These are phyloP conservation scores for Penicillium sp. DNA, from an alignment of 2,329 filamentous ascomycete genomes.

Conservation along the genomic window DNA sequence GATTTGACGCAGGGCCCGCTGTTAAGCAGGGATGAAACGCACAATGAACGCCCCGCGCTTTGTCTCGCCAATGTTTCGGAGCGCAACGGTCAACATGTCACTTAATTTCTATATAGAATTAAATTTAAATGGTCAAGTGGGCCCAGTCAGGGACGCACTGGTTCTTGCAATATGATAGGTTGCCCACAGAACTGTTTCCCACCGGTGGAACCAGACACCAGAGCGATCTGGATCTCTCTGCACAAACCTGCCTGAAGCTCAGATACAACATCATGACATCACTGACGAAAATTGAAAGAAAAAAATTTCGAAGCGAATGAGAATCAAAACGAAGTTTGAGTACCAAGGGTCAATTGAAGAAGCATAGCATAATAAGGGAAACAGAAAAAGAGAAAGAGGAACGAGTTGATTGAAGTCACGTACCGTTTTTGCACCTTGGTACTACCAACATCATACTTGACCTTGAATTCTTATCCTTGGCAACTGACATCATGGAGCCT, in stretches of 20 bases:
- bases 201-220: constrained; percentile 1
- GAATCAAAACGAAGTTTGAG: no score
- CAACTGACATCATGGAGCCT: background rate
- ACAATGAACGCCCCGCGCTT: constrained; percentile 1
- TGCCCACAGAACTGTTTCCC: background rate
- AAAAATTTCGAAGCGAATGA: background rate
- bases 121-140: background rate
- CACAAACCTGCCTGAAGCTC: background rate
- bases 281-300: background rate
- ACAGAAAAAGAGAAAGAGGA: background rate
- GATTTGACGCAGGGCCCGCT: constrained; percentile 11
- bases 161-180: background rate
- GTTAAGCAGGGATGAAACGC: constrained; percentile 9
- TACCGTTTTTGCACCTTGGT: background rate
- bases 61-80: background rate
- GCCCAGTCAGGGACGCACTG: background rate
- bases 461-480: background rate
- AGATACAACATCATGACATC: background rate
- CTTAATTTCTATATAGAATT: background rate
- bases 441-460: background rate
- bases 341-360: background rate
- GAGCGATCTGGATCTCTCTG: background rate
- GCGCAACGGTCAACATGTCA: background rate
- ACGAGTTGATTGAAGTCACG: background rate
- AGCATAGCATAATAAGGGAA: background rate